Conservation (phyloP, 1,139 yeast genomes). For the Yamadazyma conglobata region DNA sequence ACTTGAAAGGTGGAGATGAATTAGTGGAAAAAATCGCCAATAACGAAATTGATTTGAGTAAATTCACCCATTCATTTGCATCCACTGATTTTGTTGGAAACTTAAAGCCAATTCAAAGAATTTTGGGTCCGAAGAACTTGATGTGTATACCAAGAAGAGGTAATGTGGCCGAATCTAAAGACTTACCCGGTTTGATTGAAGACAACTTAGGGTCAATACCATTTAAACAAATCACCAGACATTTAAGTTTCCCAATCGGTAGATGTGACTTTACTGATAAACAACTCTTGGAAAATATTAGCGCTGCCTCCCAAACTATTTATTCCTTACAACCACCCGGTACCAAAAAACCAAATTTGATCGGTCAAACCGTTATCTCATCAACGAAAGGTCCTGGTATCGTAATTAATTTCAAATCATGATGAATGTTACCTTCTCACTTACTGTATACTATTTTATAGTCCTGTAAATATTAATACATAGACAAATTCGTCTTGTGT, state of each 20-base stretch:
- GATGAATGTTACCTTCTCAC: not conserved
- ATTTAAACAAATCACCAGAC: constrained; percentile 65
- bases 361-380: constrained; percentile 68
- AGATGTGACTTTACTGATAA: constrained; percentile 75
- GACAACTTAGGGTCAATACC: constrained; percentile 64
- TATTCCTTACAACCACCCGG: constrained; percentile 55
- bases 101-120: constrained; percentile 65
- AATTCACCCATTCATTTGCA: constrained; percentile 78
- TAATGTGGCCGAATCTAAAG: constrained; percentile 72
- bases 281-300: constrained; percentile 70
- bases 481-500: not conserved
- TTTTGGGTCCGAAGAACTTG: constrained; percentile 83
- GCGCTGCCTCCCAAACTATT: constrained; percentile 66
- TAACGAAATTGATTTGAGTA: constrained; percentile 51
- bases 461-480: not conserved
- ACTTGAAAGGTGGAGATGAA: constrained; percentile 66
- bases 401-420: constrained; percentile 51
- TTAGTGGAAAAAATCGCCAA: constrained; percentile 59
- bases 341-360: constrained; percentile 61
- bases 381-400: constrained; percentile 82
- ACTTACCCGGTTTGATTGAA: constrained; percentile 40
- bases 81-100: constrained; percentile 72
- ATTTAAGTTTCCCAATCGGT: constrained; percentile 69
- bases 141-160: constrained; percentile 88
- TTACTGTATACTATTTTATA: not conserved